Evolutionary conservation across 2,329 filamentous ascomycete species (phyloP), one percentile per base, ranked within the genome.

Genomic region (Arthrobotrys sinensis): DNA sequence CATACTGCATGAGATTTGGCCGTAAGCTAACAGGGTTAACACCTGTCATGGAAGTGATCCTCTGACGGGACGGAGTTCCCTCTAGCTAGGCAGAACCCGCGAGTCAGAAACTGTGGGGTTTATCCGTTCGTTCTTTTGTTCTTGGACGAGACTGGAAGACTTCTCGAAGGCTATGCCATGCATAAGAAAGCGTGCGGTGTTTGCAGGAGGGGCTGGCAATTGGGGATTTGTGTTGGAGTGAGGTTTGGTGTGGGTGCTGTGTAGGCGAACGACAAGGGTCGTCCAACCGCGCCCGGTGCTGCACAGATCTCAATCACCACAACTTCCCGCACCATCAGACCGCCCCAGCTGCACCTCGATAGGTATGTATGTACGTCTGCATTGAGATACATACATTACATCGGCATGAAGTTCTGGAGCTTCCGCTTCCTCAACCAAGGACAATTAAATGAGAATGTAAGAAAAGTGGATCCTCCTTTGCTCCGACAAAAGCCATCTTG

Each of bases 201-300:
- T 16, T 50, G 46, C 46, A 28, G 21, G 72, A 77, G 72, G 72
- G 66, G 55, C 34, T 21, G 6, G 19, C 55, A 28, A 60, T 8
- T 8, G 5, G 0, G n/a, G 16, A 53, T 67, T 76, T 78, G 73
- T 71, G 73, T 78, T 78, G 66, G 16, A 43, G 19, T 60, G 57
- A 70, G 66, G 65, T 77, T 67, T 70, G 72, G 73, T 78, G 73
- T 78, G 73, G 66, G 66, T 78, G 67, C 62, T 16, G 48, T 46
- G 60, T 53, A 71, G 66, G 73, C 73, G 66, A 78, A 46, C 43
- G 73, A 78, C 73, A 78, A 77, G 73, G 72, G 72, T 32, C 28
- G 24, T 70, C 45, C 60, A 78, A 78, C 73, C 73, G 73, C 67
- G 73, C 73, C 73, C 66, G 72, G 72, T 67, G 70, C 63, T 75